Evolutionary conservation across 495 filamentous ascomycete species (phyloP).

Genomic region (Penicillium maclennaniae): DNA sequence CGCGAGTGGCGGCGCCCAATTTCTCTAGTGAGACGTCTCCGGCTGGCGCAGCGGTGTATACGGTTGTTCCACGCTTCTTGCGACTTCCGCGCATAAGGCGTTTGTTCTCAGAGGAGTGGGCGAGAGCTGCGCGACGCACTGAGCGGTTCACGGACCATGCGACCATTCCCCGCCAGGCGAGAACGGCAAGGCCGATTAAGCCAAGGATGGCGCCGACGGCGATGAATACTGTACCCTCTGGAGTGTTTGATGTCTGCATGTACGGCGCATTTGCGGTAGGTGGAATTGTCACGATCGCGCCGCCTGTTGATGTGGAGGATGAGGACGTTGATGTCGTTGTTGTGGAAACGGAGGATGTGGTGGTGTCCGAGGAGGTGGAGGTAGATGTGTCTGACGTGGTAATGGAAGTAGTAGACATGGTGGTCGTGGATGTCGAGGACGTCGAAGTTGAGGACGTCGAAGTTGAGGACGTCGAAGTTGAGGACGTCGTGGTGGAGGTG

Average conservation of each 20-base stretch:
- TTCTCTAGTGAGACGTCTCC: constrained; percentile 59
- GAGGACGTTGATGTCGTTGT: constrained; percentile 28
- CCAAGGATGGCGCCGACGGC: constrained; percentile 84
- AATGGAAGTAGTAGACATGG: constrained; percentile 24
- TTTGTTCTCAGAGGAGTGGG: constrained; percentile 70
- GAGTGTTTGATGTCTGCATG: constrained; percentile 88
- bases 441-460: constrained; percentile 8
- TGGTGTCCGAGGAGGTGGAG: constrained; percentile 18
- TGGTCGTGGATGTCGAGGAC: constrained; percentile 21
- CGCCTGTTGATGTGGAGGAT: constrained; percentile 23
- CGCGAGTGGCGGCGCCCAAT: constrained; percentile 37
- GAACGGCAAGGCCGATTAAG: constrained; percentile 70
- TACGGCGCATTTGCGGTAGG: constrained; percentile 83
- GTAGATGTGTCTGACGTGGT: constrained; percentile 20
- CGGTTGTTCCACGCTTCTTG: constrained; percentile 34
- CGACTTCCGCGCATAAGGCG: constrained; percentile 52
- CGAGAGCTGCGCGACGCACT: constrained; percentile 70
- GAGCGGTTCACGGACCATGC: constrained; percentile 91
- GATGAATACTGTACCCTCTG: constrained; percentile 96
- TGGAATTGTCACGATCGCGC: constrained; percentile 60
- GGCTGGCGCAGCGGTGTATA: constrained; percentile 29
- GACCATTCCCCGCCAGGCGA: constrained; percentile 84
- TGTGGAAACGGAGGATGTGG: constrained; percentile 23
- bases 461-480: constrained; percentile 4
- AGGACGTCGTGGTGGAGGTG: constrained; percentile 12